A percentile compares a stretch with the other conserved stretches of the same genome.
Conservation (phyloP, 2,329 filamentous ascomycete species). For the Botrytis fragariae region DNA sequence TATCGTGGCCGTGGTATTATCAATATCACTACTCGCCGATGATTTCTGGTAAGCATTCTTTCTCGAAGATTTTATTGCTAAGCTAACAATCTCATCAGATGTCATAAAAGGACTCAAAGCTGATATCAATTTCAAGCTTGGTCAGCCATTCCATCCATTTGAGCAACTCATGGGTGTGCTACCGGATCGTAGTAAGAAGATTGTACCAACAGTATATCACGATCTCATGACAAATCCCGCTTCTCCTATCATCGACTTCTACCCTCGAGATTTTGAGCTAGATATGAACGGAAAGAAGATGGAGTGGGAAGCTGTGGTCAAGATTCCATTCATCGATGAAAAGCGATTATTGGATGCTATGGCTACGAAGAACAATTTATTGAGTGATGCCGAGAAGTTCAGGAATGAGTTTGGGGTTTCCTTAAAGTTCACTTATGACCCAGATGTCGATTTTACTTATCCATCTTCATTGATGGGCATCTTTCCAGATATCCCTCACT, state of each 20-base stretch:
- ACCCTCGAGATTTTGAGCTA: conserved; percentile 91
- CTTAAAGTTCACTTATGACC: conserved; percentile 86
- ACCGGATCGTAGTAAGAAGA: conserved; percentile 94
- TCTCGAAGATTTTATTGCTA: conserved; percentile 25
- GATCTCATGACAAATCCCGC: conserved; percentile 86
- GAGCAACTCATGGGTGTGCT: conserved; percentile 98
- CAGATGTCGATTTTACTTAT: conserved; percentile 75
- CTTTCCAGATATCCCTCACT: conserved; percentile 84
- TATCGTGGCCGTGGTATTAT: conserved; percentile 99
- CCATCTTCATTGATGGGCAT: conserved; percentile 84
- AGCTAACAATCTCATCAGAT: conserved; percentile 51
- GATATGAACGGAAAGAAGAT: conserved; percentile 99
- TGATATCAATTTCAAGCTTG: conserved; percentile 87
- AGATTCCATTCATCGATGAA: conserved; percentile 98
- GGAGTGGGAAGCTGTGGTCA: conserved; percentile 99
- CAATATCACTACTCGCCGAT: conserved; percentile 95
- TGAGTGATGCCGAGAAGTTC: conserved; percentile 74
- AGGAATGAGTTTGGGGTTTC: conserved; percentile 91
- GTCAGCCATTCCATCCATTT: conserved; percentile 91
- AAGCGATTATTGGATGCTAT: conserved; percentile 80
- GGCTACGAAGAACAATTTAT: conserved; percentile 73
- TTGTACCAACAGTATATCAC: conserved; percentile 84
- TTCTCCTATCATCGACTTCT: conserved; percentile 97
- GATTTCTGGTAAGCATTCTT: conserved; percentile 66
- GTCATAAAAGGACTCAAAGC: conserved; percentile 84